Conservation (phyloP, 2,329 filamentous ascomycete genomes). For the Lojkania enalia region DNA sequence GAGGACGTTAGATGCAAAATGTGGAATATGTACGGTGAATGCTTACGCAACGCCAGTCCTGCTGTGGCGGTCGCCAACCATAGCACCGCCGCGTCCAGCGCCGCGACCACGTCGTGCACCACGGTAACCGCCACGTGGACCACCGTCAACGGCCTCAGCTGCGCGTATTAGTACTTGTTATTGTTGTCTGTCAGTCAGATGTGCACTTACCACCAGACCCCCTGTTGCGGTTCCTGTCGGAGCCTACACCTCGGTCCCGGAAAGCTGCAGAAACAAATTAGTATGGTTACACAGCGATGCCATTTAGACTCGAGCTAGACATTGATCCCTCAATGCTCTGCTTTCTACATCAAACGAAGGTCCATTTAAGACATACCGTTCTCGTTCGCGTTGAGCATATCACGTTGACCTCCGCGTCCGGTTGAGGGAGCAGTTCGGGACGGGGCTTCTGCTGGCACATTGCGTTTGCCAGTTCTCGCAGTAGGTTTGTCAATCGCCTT, state of each 20-base stretch:
- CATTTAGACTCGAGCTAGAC: not conserved
- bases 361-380: conserved; percentile 67
- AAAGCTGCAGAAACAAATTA: conserved; percentile 63
- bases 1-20: conserved; percentile 21
- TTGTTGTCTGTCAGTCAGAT: not conserved
- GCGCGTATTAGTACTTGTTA: conserved; percentile 24
- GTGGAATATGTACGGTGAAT: not conserved
- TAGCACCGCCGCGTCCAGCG: conserved; percentile 49
- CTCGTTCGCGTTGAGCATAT: conserved; percentile 74
- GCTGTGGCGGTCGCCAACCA: conserved; percentile 63
- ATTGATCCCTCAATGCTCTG: conserved; percentile 6
- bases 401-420: conserved; percentile 45
- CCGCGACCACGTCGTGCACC: conserved; percentile 51
- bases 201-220: conserved; percentile 37
- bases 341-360: not conserved
- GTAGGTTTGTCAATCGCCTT: conserved; percentile 87
- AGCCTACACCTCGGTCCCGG: conserved; percentile 83
- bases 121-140: conserved; percentile 53
- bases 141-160: conserved; percentile 28
- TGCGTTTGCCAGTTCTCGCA: conserved; percentile 81
- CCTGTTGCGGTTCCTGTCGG: conserved; percentile 79
- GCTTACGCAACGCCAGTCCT: conserved; percentile 63
- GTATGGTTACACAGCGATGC: conserved; percentile 9
- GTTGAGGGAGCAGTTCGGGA: conserved; percentile 33
- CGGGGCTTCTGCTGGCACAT: conserved; percentile 75